These are phyloP conservation scores for Cicer pinnatifidum DNA, from an alignment of 306 rosid genomes.

Conservation along the genomic window DNA sequence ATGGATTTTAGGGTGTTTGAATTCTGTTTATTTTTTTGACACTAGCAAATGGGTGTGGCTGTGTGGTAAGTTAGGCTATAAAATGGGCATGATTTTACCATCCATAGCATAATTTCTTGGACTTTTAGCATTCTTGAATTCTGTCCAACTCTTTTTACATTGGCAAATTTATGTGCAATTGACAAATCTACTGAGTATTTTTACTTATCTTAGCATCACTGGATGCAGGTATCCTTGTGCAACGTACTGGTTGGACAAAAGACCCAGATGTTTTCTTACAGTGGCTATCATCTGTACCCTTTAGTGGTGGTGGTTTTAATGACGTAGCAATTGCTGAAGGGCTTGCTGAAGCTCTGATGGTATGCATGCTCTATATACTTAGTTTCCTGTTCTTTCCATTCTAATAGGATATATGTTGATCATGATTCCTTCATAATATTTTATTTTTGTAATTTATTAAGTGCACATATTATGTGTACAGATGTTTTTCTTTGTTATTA, in stretches of 20 bases:
- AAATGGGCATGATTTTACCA: not conserved
- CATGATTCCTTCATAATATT: conserved; percentile 31
- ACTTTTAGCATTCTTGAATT: conserved; percentile 30
- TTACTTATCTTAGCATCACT: conserved; percentile 40
- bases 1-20: conserved; percentile 33
- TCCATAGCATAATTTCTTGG: conserved; percentile 17
- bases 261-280: conserved; percentile 70
- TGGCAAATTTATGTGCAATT: conserved; percentile 29
- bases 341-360: conserved; percentile 96
- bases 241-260: conserved; percentile 91
- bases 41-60: conserved; percentile 4
- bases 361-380: conserved; percentile 39
- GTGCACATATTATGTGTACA: not conserved
- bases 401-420: conserved; percentile 31
- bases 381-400: conserved; percentile 37
- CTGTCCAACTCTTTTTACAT: conserved; percentile 26
- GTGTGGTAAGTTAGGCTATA: not conserved
- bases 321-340: conserved; percentile 99
- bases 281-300: conserved; percentile 83
- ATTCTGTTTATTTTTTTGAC: conserved; percentile 30
- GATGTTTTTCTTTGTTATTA: not conserved
- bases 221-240: conserved; percentile 77
- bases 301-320: conserved; percentile 88
- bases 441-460: conserved; percentile 9
- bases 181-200: conserved; percentile 29